Evolutionary conservation across 345 rosid genomes (phyloP).

Genomic region (Streptanthus diversifolius): DNA sequence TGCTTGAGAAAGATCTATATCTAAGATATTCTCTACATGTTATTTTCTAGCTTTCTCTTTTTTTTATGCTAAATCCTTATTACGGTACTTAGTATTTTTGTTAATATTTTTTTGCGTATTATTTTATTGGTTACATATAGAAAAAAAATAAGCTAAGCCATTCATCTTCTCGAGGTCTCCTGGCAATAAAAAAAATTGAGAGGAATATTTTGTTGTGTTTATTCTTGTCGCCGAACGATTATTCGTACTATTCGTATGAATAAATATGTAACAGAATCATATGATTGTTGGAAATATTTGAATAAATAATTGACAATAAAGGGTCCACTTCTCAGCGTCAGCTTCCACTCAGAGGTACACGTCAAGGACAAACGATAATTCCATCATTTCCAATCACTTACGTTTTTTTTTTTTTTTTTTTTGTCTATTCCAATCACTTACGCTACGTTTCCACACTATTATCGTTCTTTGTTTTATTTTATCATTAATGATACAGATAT

Average conservation of each 20-base stretch:
- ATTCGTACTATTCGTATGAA: constrained; percentile 21
- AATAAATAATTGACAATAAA: neutral
- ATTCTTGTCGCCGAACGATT: constrained; percentile 20
- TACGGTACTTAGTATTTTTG: too few relatives aligned
- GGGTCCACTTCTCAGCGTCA: constrained; percentile 41
- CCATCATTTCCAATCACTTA: constrained; percentile 33
- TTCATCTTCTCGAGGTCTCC: constrained; percentile 12
- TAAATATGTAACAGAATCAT: constrained; percentile 10
- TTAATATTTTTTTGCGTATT: neutral
- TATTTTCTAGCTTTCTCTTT: neutral
- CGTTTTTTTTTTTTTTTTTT: neutral
- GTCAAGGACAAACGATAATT: constrained; percentile 45
- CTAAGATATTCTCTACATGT: neutral
- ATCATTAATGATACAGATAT: neutral
- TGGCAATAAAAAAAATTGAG: neutral
- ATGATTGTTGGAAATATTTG: constrained; percentile 18
- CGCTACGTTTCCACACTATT: constrained; percentile 31
- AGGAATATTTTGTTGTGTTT: constrained; percentile 29
- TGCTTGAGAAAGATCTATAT: neutral
- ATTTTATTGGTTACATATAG: neutral
- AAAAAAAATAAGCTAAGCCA: neutral
- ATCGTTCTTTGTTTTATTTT: neutral
- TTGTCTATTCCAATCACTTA: constrained; percentile 17
- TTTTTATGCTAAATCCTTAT: neutral
- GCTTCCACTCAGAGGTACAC: constrained; percentile 51